Base-by-base conservation (phyloP, 176 grass and related monocot genomes). In the Oryza brachyantha region DNA sequence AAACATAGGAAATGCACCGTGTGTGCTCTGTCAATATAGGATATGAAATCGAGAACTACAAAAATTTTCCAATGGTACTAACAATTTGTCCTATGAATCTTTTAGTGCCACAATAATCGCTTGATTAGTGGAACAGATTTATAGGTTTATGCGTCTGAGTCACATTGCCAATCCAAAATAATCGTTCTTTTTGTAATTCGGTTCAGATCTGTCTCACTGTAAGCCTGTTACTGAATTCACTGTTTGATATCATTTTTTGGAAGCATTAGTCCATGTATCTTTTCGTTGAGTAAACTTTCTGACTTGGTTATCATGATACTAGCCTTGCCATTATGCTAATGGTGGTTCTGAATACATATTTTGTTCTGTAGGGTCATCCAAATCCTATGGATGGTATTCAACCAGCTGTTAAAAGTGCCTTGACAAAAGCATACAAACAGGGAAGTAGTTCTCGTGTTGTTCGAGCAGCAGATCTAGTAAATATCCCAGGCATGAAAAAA, bases 381-480 rank as follows among this genome's bases (percentile, higher is more conserved):
- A 96, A 87, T 93, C 92, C 92, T 72, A 91, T 95, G 92, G 96
- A 99, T 81, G 90, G 85, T 76, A 91, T 96, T 81, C 92, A 85
- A 77, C 83, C 96, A 61, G 86, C 92, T 64, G 92, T 99, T 64
- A 99, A 99, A 86, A 85, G 92, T 50, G 96, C 96, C 35, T 77
- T 99, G 73, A 99, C 96, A 38, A 96, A 84, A 67, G 92, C 96
- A 69, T 96, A 99, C 81, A 99, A 99, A 84, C 90, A 95, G 84
- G 92, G 88, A 55, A 99, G 96, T 65, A 87, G 62, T 77, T 93
- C 78, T 64, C 90, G 92, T 79, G 86, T 93, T 70, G 76, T 96
- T 73, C 73, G 92, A 66, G 72, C 90, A 75, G 96, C 96, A 84
- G 96, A 99, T 89, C 60, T 91, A 64, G 86, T 99, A 76, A 87